phyloP scores from a whole-genome alignment of 2,329 filamentous ascomycete genomes.

The Aspergillus proliferans region DNA sequence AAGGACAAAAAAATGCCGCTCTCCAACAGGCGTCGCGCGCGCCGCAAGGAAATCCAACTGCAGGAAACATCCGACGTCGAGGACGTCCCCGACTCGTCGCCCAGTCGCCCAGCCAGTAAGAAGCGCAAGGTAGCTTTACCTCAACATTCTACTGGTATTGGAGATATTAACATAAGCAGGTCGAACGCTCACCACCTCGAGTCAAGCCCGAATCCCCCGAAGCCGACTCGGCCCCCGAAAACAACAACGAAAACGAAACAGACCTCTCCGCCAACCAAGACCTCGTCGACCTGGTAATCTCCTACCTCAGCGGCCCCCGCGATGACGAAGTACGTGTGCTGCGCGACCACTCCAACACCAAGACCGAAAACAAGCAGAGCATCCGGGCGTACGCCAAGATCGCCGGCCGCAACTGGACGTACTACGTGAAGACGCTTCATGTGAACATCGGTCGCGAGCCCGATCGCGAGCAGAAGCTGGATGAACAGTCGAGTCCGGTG shows the following conservation, averaged over 20 bases:
- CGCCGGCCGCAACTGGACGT: conserved; percentile 47
- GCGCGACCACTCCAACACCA: conserved; percentile 41
- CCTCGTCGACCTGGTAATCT: conserved; percentile 43
- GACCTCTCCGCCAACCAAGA: conserved; percentile 38
- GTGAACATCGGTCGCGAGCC: conserved; percentile 47
- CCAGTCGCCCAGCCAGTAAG: conserved; percentile 41
- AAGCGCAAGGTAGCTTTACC: conserved; percentile 41
- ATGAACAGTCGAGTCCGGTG: conserved; percentile 43
- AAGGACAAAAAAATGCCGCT: conserved; percentile 29
- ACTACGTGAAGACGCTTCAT: conserved; percentile 45
- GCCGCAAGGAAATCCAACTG: conserved; percentile 40
- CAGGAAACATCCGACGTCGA: conserved; percentile 42
- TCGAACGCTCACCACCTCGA: conserved; percentile 25
- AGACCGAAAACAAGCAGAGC: conserved; percentile 40
- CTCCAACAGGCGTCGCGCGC: conserved; percentile 39
- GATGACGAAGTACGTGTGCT: conserved; percentile 42
- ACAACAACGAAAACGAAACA: conserved; percentile 38
- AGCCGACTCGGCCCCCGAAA: conserved; percentile 36
- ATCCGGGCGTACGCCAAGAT: conserved; percentile 48
- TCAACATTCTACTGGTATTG: not conserved
- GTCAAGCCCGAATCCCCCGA: conserved; percentile 35
- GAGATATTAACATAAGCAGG: conserved; percentile 13
- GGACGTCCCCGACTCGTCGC: conserved; percentile 40
- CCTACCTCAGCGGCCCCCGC: conserved; percentile 38
- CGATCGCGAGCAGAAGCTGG: conserved; percentile 37